Percentiles rank a stretch among this genome's conserved stretches.
Evolutionary conservation across 116 monocot genomes (phyloP).

Genomic region (Thalassia testudinum): DNA sequence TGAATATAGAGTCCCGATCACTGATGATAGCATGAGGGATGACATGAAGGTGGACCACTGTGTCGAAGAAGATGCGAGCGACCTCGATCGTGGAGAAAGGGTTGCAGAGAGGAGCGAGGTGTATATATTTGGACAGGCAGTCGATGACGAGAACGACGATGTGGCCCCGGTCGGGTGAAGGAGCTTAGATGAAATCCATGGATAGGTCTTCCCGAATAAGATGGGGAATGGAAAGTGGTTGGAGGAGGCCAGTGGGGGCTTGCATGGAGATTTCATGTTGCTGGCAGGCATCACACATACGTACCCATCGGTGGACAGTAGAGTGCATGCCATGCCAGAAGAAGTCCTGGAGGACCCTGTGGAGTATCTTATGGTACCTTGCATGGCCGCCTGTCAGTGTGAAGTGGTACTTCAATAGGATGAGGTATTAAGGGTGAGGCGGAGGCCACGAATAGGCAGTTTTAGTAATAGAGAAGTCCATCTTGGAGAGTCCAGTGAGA

Average conservation of each 20-base stretch:
- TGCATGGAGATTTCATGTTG: no score
- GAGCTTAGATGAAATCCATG: no score
- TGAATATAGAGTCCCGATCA: neutral
- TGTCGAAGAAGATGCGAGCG: neutral
- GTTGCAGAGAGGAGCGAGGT: neutral
- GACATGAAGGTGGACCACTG: neutral
- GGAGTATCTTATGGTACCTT: neutral
- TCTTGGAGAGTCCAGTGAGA: neutral
- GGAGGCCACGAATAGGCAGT: neutral
- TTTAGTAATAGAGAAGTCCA: neutral
- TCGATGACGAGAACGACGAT: neutral
- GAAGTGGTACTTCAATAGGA: neutral
- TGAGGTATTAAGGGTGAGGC: neutral
- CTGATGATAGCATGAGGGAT: neutral
- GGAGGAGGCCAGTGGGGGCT: no score
- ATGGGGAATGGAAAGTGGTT: no score
- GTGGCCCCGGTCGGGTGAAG: neutral
- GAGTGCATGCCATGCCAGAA: no score
- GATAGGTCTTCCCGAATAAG: no score
- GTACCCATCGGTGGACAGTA: no score
- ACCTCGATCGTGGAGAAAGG: neutral
- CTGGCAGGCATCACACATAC: no score
- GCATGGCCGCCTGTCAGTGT: neutral
- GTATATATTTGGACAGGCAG: no score
- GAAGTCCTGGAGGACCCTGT: neutral